Percentiles rank a stretch among this genome's conserved stretches.
phyloP scores from a whole-genome alignment of 2,329 filamentous ascomycete species.

The Monosporascus cannonballus region DNA sequence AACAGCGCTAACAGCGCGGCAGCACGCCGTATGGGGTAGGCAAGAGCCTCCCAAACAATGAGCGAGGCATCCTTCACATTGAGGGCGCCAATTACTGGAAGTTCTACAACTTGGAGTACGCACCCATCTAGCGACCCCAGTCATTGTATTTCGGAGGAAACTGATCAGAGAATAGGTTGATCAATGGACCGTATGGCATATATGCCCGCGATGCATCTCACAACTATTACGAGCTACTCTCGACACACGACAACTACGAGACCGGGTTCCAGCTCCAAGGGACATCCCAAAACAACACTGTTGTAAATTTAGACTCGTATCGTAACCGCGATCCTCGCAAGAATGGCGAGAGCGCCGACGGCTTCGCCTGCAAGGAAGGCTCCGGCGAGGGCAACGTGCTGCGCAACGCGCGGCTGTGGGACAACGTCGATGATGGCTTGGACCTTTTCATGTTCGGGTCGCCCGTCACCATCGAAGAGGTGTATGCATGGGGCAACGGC shows the following conservation, averaged over 20 bases:
- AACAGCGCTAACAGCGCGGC: background rate
- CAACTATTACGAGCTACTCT: conserved; percentile 30
- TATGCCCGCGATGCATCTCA: conserved; percentile 29
- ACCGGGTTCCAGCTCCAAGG: conserved; percentile 31
- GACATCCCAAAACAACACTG: conserved; percentile 28
- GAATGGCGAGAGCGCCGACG: conserved; percentile 45
- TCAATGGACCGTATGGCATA: conserved; percentile 32
- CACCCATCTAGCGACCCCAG: background rate
- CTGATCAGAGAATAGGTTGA: conserved; percentile 12
- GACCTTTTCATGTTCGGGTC: conserved; percentile 36
- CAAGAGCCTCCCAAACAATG: conserved; percentile 30
- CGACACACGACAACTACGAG: conserved; percentile 30
- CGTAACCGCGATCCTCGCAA: conserved; percentile 41
- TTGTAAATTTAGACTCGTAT: conserved; percentile 38
- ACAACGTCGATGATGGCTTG: conserved; percentile 45
- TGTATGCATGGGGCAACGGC: conserved; percentile 38
- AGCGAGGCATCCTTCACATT: conserved; percentile 42
- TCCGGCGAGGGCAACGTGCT: conserved; percentile 39
- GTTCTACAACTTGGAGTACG: conserved; percentile 31
- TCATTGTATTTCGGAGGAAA: no score
- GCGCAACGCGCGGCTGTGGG: conserved; percentile 39
- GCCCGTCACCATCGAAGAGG: conserved; percentile 34
- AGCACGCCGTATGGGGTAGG: conserved; percentile 34
- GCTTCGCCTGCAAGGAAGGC: conserved; percentile 42
- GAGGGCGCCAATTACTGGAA: conserved; percentile 39